Percentiles rank a stretch among this genome's conserved stretches.
These are phyloP conservation scores for Hortiboletus campestris DNA, from an alignment of 768 basidiomycete species.

Conservation along the genomic window DNA sequence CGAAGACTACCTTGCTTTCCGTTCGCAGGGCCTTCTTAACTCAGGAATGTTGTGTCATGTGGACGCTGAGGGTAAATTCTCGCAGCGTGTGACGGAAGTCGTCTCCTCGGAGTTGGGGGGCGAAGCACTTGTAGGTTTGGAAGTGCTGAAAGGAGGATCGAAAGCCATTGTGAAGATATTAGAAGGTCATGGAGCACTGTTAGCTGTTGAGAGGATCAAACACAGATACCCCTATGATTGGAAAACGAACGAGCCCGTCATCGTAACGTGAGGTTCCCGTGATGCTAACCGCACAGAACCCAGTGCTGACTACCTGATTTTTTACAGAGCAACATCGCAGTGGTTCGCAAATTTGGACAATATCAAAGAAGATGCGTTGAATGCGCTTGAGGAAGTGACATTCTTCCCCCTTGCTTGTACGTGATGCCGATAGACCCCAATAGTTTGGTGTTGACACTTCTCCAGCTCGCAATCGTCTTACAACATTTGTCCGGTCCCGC, in stretches of 20 bases:
- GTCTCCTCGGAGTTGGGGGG: slow-evolving; percentile 40
- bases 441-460: not conserved
- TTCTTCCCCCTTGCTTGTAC: slow-evolving; percentile 79
- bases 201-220: slow-evolving; percentile 67
- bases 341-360: slow-evolving; percentile 94
- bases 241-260: slow-evolving; percentile 91
- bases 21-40: slow-evolving; percentile 48
- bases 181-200: slow-evolving; percentile 46
- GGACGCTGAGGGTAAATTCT: slow-evolving; percentile 72
- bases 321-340: slow-evolving; percentile 80
- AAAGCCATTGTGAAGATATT: slow-evolving; percentile 65
- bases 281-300: not conserved
- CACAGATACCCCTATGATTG: slow-evolving; percentile 97
- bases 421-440: slow-evolving; percentile 22
- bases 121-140: slow-evolving; percentile 58
- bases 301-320: not conserved
- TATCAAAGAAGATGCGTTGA: slow-evolving; percentile 75
- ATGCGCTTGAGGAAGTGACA: slow-evolving; percentile 62
- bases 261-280: slow-evolving; percentile 66
- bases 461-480: slow-evolving; percentile 82
- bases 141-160: slow-evolving; percentile 72
- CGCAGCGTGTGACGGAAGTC: slow-evolving; percentile 51
- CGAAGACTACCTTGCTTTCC: slow-evolving; percentile 86
- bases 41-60: slow-evolving; percentile 76
- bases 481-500: slow-evolving; percentile 80